Percentiles rank a stretch among this genome's conserved stretches.
These are phyloP conservation scores for Cinnamomum micranthum DNA, from an alignment of 164 flowering plant genomes.

Conservation along the genomic window DNA sequence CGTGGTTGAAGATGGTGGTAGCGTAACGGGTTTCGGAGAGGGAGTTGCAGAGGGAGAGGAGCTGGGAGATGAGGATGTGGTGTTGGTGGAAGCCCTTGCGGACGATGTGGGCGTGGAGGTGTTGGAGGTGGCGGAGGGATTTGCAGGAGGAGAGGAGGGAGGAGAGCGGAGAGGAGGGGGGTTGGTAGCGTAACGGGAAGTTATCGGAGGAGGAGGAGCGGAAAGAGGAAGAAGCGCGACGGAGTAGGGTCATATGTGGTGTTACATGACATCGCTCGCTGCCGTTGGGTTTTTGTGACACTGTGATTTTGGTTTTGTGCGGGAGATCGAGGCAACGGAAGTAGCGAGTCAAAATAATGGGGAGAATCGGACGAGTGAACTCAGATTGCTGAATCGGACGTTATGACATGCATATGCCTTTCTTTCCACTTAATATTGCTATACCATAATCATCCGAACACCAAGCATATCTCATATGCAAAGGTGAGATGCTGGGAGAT, in stretches of 20 bases:
- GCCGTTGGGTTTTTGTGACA: too few species aligned
- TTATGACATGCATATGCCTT: too few species aligned
- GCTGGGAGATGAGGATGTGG: conserved; percentile 9
- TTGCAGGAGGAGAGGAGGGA: conserved; percentile 8
- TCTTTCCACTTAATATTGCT: too few species aligned
- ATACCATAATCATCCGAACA: too few species aligned
- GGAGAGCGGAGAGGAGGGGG: not conserved
- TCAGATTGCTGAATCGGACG: too few species aligned
- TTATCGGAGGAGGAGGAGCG: not conserved
- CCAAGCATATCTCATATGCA: too few species aligned
- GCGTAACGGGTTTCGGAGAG: conserved; percentile 7
- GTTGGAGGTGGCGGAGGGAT: conserved; percentile 1
- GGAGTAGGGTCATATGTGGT: conserved; percentile 7
- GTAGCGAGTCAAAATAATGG: too few species aligned
- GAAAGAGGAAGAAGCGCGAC: not conserved
- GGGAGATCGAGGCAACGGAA: too few species aligned
- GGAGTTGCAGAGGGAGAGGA: conserved; percentile 13
- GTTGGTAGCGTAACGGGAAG: not conserved
- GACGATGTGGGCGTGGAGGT: conserved; percentile 15
- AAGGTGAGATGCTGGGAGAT: too few species aligned
- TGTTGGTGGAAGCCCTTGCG: conserved; percentile 9
- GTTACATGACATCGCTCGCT: too few species aligned
- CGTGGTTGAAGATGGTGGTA: conserved; percentile 7
- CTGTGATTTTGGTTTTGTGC: too few species aligned
- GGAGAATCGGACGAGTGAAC: too few species aligned